A percentile compares a stretch with the other conserved stretches of the same genome.
These are phyloP conservation scores for Bonia amplexicaulis DNA, from an alignment of 176 grass and related monocot species.

Conservation along the genomic window DNA sequence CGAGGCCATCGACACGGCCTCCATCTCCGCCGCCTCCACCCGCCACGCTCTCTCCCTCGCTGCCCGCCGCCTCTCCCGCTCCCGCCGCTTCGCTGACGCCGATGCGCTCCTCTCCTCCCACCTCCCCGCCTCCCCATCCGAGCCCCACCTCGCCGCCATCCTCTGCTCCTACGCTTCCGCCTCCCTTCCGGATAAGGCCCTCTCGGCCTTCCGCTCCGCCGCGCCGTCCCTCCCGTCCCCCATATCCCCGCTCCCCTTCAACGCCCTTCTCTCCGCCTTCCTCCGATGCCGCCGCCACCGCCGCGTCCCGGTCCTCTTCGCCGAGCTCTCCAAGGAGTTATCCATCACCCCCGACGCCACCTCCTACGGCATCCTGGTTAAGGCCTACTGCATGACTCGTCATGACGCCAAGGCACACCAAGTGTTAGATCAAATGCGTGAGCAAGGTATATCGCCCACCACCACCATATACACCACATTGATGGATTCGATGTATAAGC, in stretches of 20 bases:
- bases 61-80: constrained; percentile 47
- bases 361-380: constrained; percentile 62
- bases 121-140: constrained; percentile 31
- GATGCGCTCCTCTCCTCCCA: constrained; percentile 51
- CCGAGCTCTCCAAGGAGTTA: constrained; percentile 52
- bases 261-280: constrained; percentile 65
- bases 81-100: constrained; percentile 39
- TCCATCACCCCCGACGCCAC: constrained; percentile 49
- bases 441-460: constrained; percentile 51
- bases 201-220: constrained; percentile 42
- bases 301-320: constrained; percentile 51
- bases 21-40: constrained; percentile 40
- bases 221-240: constrained; percentile 18
- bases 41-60: constrained; percentile 51
- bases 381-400: constrained; percentile 40
- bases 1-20: constrained; percentile 39
- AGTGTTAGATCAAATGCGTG: constrained; percentile 44
- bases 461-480: constrained; percentile 50
- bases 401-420: constrained; percentile 45
- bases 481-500: constrained; percentile 56
- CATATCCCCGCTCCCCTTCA: constrained; percentile 49
- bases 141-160: constrained; percentile 58
- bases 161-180: constrained; percentile 59
- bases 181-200: constrained; percentile 48
- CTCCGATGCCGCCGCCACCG: constrained; percentile 39